phyloP scores from a whole-genome alignment of 2,329 filamentous ascomycete genomes.

The Pseudogymnoascus sp. region DNA sequence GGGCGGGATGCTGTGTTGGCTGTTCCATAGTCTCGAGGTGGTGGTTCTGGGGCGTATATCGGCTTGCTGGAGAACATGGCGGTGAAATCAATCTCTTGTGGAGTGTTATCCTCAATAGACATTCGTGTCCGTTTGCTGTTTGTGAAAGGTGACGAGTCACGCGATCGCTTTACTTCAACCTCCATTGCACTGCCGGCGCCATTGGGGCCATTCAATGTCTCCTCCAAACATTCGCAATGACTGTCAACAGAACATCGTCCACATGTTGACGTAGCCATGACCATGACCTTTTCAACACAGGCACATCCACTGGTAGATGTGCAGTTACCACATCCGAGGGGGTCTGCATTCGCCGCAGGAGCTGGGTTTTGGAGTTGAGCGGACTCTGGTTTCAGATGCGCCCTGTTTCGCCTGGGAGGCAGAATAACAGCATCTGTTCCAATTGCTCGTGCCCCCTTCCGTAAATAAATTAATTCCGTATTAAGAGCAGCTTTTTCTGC shows the following conservation, averaged over 20 bases:
- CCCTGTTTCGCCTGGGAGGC: conserved; percentile 27
- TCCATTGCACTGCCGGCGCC: conserved; percentile 5
- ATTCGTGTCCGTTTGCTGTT: conserved; percentile 47
- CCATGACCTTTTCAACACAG: conserved; percentile 52
- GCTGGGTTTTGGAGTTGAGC: conserved; percentile 19
- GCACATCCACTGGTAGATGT: conserved; percentile 46
- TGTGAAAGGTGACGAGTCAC: conserved; percentile 20
- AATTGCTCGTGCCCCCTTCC: conserved; percentile 25
- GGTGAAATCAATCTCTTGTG: conserved; percentile 70
- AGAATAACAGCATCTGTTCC: conserved; percentile 35
- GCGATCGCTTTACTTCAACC: conserved; percentile 24
- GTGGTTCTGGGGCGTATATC: conserved; percentile 14
- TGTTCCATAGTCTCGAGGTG: conserved; percentile 19
- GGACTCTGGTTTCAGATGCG: conserved; percentile 1
- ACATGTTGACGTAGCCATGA: conserved; percentile 51
- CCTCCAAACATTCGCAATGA: conserved; percentile 55
- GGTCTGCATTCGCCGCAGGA: conserved; percentile 14
- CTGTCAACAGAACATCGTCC: conserved; percentile 56
- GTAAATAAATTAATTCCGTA: conserved; percentile 33
- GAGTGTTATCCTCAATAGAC: conserved; percentile 35
- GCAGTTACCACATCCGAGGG: conserved; percentile 49
- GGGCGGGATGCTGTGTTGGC: conserved; percentile 25
- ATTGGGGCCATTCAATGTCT: conserved; percentile 29
- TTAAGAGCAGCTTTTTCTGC: conserved; percentile 37
- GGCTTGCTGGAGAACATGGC: conserved; percentile 49